These are phyloP conservation scores for Trichocomaceae sp. DNA, from an alignment of 2,329 filamentous ascomycete genomes.

Conservation along the genomic window DNA sequence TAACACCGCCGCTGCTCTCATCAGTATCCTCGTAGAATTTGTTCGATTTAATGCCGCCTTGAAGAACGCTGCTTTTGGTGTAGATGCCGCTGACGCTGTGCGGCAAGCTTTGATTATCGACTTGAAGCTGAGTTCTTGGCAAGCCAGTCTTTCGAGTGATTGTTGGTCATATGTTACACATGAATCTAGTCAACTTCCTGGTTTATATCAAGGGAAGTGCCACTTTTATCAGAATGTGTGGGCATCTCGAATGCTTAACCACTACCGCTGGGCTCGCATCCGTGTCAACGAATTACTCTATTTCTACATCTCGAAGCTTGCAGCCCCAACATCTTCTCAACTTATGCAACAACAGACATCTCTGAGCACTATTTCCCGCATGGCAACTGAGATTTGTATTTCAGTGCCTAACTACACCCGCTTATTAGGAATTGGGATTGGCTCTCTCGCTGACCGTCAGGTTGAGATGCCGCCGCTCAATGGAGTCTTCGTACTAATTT, in stretches of 20 bases:
- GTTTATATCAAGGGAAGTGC: conserved; percentile 18
- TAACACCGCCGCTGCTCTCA: conserved; percentile 16
- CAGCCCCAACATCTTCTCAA: conserved; percentile 4
- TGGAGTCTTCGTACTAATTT: conserved; percentile 21
- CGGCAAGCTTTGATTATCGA: conserved; percentile 14
- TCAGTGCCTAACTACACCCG: conserved; percentile 18
- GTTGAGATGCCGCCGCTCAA: conserved; percentile 16
- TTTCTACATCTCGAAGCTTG: conserved; percentile 7
- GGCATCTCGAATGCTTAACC: conserved; percentile 17
- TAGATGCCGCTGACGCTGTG: background rate
- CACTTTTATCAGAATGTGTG: conserved; percentile 21
- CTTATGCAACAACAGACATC: conserved; percentile 15
- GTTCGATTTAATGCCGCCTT: background rate
- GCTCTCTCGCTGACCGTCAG: background rate
- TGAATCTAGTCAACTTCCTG: conserved; percentile 11
- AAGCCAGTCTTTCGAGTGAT: conserved; percentile 12
- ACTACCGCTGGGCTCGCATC: conserved; percentile 21
- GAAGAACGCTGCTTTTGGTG: background rate
- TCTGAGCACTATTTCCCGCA: conserved; percentile 15
- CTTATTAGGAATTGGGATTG: conserved; percentile 5
- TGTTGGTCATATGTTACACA: conserved; percentile 15
- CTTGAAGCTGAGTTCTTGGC: conserved; percentile 18
- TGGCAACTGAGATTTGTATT: conserved; percentile 20
- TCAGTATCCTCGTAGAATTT: conserved; percentile 6
- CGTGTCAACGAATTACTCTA: conserved; percentile 21